A percentile compares a stretch with the other conserved stretches of the same genome.
Conservation (phyloP, 2,329 filamentous ascomycete species). For the Pyrenophora tritici-repentis region DNA sequence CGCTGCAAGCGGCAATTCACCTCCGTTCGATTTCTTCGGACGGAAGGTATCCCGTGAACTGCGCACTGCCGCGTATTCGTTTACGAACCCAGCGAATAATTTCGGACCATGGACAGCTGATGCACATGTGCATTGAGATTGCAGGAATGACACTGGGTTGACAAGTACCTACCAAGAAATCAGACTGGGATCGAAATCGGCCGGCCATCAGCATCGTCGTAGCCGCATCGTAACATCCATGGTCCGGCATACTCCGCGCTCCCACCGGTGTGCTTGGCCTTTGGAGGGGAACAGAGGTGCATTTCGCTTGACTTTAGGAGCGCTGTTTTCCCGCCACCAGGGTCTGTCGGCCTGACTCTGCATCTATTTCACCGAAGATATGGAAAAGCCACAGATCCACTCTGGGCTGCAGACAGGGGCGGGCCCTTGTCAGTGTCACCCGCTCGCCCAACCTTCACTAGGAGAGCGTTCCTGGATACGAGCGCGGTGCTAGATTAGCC, state of each 20-base stretch:
- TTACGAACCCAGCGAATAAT: slow-evolving; percentile 14
- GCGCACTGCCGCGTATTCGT: slow-evolving; percentile 18
- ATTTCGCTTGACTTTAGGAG: slow-evolving; percentile 9
- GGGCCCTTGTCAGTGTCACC: slow-evolving; percentile 35
- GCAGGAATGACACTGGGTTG: slow-evolving; percentile 14
- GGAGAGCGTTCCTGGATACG: slow-evolving; percentile 33
- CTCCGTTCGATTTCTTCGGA: slow-evolving; percentile 28
- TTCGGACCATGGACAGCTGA: slow-evolving; percentile 10
- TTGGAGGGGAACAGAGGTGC: slow-evolving; percentile 11
- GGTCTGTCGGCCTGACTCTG: slow-evolving; percentile 29
- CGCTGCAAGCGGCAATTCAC: slow-evolving; percentile 18
- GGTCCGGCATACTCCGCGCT: slow-evolving; percentile 15
- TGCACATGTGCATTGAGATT: slow-evolving; percentile 13
- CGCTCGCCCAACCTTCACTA: slow-evolving; percentile 27
- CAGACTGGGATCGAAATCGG: slow-evolving; percentile 22
- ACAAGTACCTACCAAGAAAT: slow-evolving; percentile 14
- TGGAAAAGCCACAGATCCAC: slow-evolving; percentile 31
- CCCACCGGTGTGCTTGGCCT: slow-evolving; percentile 25
- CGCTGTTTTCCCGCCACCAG: slow-evolving; percentile 36
- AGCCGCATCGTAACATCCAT: slow-evolving; percentile 8
- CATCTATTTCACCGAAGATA: slow-evolving; percentile 29
- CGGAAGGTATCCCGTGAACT: slow-evolving; percentile 33
- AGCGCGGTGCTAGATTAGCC: slow-evolving; percentile 19
- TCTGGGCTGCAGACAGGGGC: slow-evolving; percentile 30
- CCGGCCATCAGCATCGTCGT: slow-evolving; percentile 10